Percentiles rank a stretch among this genome's conserved stretches.
These are phyloP conservation scores for Sporobolomyces pararoseus DNA, from an alignment of 768 basidiomycete genomes.

Conservation along the genomic window DNA sequence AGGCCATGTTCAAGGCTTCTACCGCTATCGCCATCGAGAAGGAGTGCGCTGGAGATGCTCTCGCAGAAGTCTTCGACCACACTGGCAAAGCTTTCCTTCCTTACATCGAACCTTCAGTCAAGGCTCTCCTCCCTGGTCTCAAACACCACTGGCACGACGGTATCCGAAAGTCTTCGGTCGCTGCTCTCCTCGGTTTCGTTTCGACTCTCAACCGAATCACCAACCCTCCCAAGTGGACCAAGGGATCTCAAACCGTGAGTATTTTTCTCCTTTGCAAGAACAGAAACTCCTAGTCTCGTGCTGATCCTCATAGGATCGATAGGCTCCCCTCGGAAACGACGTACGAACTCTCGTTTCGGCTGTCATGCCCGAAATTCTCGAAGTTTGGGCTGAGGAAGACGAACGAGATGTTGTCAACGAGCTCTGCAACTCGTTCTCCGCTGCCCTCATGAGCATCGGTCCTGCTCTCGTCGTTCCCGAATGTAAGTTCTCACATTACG, in stretches of 20 bases:
- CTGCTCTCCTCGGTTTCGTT: constrained; percentile 80
- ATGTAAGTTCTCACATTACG: constrained; percentile 60
- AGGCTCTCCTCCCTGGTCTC: constrained; percentile 73
- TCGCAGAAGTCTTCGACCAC: constrained; percentile 81
- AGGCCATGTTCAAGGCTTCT: constrained; percentile 60
- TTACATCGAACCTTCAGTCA: constrained; percentile 74
- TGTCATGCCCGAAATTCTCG: constrained; percentile 67
- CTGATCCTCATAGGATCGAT: no score
- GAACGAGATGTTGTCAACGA: constrained; percentile 87
- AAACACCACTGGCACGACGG: constrained; percentile 90
- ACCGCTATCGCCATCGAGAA: constrained; percentile 97
- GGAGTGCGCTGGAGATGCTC: constrained; percentile 95
- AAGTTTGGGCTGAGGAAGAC: constrained; percentile 90
- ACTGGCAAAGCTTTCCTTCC: constrained; percentile 82
- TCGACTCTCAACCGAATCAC: constrained; percentile 87
- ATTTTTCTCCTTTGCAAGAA: not conserved
- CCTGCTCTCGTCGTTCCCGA: constrained; percentile 70
- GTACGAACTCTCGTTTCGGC: constrained; percentile 77
- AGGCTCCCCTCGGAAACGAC: constrained; percentile 51
- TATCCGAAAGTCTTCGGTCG: constrained; percentile 86
- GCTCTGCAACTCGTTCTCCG: constrained; percentile 80
- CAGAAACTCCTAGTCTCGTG: not conserved
- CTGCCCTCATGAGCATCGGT: constrained; percentile 87
- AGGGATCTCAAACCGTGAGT: constrained; percentile 55
- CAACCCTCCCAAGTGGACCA: constrained; percentile 73